Conservation (phyloP, 2,329 filamentous ascomycete genomes). For the Fusarium phyllophilum region DNA sequence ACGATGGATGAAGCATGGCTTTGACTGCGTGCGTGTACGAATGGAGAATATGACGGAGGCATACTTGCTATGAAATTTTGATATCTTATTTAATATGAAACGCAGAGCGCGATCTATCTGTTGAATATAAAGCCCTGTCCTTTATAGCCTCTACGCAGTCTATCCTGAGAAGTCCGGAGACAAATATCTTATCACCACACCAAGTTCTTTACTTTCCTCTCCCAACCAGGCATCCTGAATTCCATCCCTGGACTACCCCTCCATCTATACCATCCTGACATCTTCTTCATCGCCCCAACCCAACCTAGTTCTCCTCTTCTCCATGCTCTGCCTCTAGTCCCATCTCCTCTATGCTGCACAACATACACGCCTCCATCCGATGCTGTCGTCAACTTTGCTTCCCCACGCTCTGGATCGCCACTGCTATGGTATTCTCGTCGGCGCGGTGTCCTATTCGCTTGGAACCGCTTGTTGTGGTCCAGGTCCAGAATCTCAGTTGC, state of each 20-base stretch:
- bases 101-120: slow-evolving; percentile 11
- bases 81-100: slow-evolving; percentile 30
- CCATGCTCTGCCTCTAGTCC: slow-evolving; percentile 52
- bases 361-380: slow-evolving; percentile 42
- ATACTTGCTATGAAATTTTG: slow-evolving; percentile 13
- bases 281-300: slow-evolving; percentile 57
- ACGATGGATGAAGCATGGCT: not conserved
- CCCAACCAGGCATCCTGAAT: slow-evolving; percentile 43
- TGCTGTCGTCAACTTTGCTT: slow-evolving; percentile 49
- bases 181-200: slow-evolving; percentile 7
- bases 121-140: not conserved
- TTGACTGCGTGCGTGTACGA: slow-evolving; percentile 26
- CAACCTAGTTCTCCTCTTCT: slow-evolving; percentile 57
- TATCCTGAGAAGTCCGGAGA: not conserved
- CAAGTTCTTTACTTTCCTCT: slow-evolving; percentile 30
- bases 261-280: slow-evolving; percentile 50
- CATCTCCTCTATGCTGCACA: slow-evolving; percentile 45
- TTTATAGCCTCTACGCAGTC: not conserved
- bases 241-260: slow-evolving; percentile 42
- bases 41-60: slow-evolving; percentile 9
- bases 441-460: slow-evolving; percentile 43
- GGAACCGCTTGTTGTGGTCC: slow-evolving; percentile 30
- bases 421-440: slow-evolving; percentile 31
- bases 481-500: slow-evolving; percentile 41
- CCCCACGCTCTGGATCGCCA: slow-evolving; percentile 40